Evolutionary conservation across 2,329 filamentous ascomycete genomes (phyloP).

Genomic region (Epichloe gansuensis): DNA sequence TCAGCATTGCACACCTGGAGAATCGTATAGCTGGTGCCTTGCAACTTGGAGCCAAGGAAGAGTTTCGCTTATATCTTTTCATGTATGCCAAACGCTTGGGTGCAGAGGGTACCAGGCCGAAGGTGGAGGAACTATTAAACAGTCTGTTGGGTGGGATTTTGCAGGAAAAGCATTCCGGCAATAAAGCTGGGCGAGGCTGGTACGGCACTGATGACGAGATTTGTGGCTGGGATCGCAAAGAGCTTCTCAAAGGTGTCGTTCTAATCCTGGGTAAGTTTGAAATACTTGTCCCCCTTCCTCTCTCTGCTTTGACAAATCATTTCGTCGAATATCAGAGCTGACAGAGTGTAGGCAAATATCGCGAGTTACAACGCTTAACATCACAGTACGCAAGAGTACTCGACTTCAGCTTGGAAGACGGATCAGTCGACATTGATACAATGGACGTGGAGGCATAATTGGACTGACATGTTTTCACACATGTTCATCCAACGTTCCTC

Average conservation of each 20-base stretch:
- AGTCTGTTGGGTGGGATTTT: constrained; percentile 63
- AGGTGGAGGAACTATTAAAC: constrained; percentile 86
- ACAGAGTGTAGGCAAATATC: constrained; percentile 68
- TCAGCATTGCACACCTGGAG: constrained; percentile 90
- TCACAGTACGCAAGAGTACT: constrained; percentile 86
- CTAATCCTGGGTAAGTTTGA: constrained; percentile 70
- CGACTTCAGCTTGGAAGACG: constrained; percentile 43
- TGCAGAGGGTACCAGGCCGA: constrained; percentile 72
- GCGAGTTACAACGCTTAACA: constrained; percentile 87
- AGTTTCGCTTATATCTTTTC: constrained; percentile 88
- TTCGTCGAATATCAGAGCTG: constrained; percentile 13
- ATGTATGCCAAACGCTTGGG: constrained; percentile 97
- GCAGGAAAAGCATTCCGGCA: constrained; percentile 41
- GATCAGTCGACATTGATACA: constrained; percentile 29
- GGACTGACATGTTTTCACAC: not conserved
- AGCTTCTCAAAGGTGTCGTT: constrained; percentile 81
- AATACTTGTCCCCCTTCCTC: not conserved
- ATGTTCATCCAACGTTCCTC: not conserved
- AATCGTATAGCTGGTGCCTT: constrained; percentile 85
- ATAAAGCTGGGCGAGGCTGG: constrained; percentile 44
- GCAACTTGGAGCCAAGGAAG: constrained; percentile 73
- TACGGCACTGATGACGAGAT: constrained; percentile 57
- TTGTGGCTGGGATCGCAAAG: constrained; percentile 83
- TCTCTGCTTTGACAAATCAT: not conserved
- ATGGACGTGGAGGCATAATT: constrained; percentile 29